These are phyloP conservation scores for Rauvolfia tetraphylla DNA, from an alignment of 257 asterid species.

Conservation along the genomic window DNA sequence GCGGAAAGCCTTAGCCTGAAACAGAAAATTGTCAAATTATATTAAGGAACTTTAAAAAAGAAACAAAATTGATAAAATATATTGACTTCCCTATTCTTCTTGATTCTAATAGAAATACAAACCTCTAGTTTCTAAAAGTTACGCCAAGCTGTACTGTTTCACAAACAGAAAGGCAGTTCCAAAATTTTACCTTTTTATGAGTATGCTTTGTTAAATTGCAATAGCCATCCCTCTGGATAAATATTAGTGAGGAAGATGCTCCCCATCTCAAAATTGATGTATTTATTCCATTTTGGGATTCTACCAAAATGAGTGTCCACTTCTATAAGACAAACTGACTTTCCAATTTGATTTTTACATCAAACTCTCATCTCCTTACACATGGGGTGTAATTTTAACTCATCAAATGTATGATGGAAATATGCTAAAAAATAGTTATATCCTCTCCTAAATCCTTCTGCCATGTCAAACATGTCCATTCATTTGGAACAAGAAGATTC, in stretches of 20 bases:
- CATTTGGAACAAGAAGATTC: neutral
- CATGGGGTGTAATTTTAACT: neutral
- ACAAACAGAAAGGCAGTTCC: no score
- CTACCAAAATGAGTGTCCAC: neutral
- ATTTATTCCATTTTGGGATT: no score
- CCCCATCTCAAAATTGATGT: neutral
- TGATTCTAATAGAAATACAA: no score
- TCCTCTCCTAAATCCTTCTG: neutral
- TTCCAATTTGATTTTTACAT: neutral
- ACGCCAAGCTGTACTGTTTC: neutral
- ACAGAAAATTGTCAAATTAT: neutral
- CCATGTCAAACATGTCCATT: neutral
- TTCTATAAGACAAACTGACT: neutral
- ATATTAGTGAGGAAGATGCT: neutral
- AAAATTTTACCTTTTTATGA: neutral
- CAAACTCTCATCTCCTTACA: neutral
- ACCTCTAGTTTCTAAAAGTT: neutral
- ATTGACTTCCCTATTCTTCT: neutral
- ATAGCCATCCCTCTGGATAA: neutral
- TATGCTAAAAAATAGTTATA: neutral
- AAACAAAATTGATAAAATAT: neutral
- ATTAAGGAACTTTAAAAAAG: neutral
- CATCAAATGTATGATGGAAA: neutral
- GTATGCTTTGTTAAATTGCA: neutral
- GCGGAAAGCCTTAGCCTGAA: constrained; percentile 88